phyloP scores from a whole-genome alignment of 441 rosid species.

The Aleurites moluccanus region DNA sequence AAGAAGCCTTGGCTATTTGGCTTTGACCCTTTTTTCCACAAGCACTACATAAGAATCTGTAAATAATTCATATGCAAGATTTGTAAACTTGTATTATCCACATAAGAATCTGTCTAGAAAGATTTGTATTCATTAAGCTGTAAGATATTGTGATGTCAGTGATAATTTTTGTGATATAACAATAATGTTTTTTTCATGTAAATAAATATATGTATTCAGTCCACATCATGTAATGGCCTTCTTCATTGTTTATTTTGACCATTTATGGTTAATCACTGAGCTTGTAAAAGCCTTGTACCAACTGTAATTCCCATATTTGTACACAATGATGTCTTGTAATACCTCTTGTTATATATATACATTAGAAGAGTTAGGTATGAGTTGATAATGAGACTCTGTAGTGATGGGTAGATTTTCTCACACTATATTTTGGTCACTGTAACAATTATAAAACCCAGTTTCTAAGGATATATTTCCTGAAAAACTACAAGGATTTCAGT shows the following conservation, averaged over 20 bases:
- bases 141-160: conserved; percentile 18
- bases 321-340: conserved; percentile 27
- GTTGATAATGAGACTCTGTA: conserved; percentile 9
- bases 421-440: conserved; percentile 27
- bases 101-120: conserved; percentile 29
- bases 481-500: not conserved
- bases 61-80: conserved; percentile 19
- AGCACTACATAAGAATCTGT: conserved; percentile 28
- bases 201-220: conserved; percentile 31
- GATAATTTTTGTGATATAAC: conserved; percentile 18
- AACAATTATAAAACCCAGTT: conserved; percentile 12
- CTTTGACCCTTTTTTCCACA: conserved; percentile 17
- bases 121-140: conserved; percentile 26
- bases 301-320: conserved; percentile 21
- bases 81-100: too few species aligned
- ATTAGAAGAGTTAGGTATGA: conserved; percentile 20
- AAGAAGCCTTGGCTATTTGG: conserved; percentile 30
- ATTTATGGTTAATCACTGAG: conserved; percentile 11
- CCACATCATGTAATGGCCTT: conserved; percentile 29
- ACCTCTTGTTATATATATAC: conserved; percentile 1
- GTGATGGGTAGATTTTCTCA: conserved; percentile 16
- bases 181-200: conserved; percentile 23
- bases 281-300: conserved; percentile 30
- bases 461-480: conserved; percentile 1
- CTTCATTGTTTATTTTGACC: conserved; percentile 19